A percentile compares a stretch with the other conserved stretches of the same genome.
Evolutionary conservation across 345 rosid genomes (phyloP).

Genomic region (Fremontodendron californicum): DNA sequence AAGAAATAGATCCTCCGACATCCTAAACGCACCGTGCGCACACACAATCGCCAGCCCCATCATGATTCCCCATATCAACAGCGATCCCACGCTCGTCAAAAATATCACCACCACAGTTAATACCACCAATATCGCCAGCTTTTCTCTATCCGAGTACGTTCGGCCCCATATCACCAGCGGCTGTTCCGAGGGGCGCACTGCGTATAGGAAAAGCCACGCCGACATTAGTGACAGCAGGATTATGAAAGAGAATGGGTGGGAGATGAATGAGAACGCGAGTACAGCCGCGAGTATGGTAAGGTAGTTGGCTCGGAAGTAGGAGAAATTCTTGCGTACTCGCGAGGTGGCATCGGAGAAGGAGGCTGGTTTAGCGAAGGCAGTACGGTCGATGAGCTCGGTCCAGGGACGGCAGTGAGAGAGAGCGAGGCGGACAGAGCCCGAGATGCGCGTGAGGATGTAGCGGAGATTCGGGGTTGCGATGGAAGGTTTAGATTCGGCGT

Average conservation of each 20-base stretch:
- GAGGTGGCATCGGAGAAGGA: constrained; percentile 41
- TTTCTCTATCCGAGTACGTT: constrained; percentile 42
- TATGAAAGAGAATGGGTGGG: constrained; percentile 43
- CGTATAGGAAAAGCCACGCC: constrained; percentile 51
- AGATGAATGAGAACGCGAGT: constrained; percentile 32
- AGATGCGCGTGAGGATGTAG: constrained; percentile 24
- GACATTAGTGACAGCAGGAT: constrained; percentile 33
- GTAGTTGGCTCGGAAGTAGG: constrained; percentile 46
- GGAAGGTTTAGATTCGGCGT: not conserved
- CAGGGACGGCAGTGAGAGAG: constrained; percentile 38
- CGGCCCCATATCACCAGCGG: constrained; percentile 44
- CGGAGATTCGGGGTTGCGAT: constrained; percentile 4
- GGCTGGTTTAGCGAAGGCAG: constrained; percentile 41
- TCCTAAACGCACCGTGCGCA: constrained; percentile 42
- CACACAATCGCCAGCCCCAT: constrained; percentile 41
- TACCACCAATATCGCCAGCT: constrained; percentile 32
- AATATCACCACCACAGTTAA: constrained; percentile 44
- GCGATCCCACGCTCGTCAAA: constrained; percentile 49
- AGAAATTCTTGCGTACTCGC: constrained; percentile 35
- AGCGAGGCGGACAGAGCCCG: constrained; percentile 24
- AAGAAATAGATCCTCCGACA: constrained; percentile 50
- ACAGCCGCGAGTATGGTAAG: constrained; percentile 31
- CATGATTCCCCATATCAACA: constrained; percentile 35
- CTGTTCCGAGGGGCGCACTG: constrained; percentile 44
- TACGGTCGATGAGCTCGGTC: constrained; percentile 38